Evolutionary conservation across 164 flowering plant genomes (phyloP), one percentile per base, ranked within the genome.

Genomic region (Vitis rotundifolia): DNA sequence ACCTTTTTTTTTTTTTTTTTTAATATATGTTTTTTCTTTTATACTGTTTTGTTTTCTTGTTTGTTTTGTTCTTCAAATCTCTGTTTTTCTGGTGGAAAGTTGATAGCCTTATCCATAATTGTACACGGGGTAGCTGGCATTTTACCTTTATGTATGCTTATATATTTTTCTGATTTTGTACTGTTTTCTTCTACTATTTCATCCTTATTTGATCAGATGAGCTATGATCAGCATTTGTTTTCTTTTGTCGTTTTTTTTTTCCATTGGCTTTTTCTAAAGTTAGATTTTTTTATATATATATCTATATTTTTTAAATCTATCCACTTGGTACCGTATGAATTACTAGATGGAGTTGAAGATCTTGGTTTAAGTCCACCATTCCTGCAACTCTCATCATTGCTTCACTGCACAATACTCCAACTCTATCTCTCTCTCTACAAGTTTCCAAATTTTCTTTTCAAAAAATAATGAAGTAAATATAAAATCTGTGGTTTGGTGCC

Each of bases 321-420:
- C 50, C 59, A 14, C 49, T 49, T 70, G 22, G 28, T 68, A 59
- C 53, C 49, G 37, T 68, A 28, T 63, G 19, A 67, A 47, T 66
- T 50, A 75, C 59, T 75, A 71, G 78, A 67, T 71, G 63, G 69
- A 72, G 62, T 56, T 64, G 54, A 71, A 60, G 22, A 66, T 11
- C 65, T 76, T 75, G 67, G 63, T 51, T 68, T 64, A 60, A 70
- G 67, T 69, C 76, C 70, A 71, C 69, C 66, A 47, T 28, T 63
- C 49, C 82, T 78, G 83, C 78, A 84, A 74, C 68, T 19, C 81
- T 78, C 93, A 87, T 84, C 88, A 85, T 80, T 90, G 82, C 80
- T 80, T 77, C 75, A 70, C 81, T 78, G 79, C 85, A 77, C 79
- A 80, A 71, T 56, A 61, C 71, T 73, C 77, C 76, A 81, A 57